Evolutionary conservation across 2,329 filamentous ascomycete species (phyloP).

Genomic region (Nothophoma quercina): DNA sequence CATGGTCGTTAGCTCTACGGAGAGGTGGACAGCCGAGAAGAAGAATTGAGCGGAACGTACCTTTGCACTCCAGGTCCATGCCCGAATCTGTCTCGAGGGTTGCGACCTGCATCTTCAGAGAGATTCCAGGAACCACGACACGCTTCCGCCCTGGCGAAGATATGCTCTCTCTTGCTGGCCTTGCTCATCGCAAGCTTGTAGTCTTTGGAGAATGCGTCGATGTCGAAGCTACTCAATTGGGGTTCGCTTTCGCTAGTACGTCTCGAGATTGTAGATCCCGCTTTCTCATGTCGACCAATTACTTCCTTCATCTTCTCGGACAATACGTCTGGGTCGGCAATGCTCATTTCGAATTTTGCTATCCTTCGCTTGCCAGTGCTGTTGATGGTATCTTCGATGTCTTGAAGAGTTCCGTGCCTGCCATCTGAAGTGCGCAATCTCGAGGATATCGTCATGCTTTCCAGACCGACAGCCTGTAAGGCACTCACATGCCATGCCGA

Average conservation of each 20-base stretch:
- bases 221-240: slow-evolving; percentile 40
- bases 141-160: slow-evolving; percentile 52
- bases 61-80: slow-evolving; percentile 47
- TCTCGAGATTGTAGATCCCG: slow-evolving; percentile 33
- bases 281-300: slow-evolving; percentile 34
- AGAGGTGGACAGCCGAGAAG: not conserved
- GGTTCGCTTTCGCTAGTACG: slow-evolving; percentile 27
- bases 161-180: slow-evolving; percentile 41
- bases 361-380: slow-evolving; percentile 81
- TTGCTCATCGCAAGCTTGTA: slow-evolving; percentile 29
- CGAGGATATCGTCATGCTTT: slow-evolving; percentile 79
- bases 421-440: slow-evolving; percentile 62
- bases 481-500: slow-evolving; percentile 85
- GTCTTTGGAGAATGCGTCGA: slow-evolving; percentile 44
- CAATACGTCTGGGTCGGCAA: slow-evolving; percentile 53
- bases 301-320: slow-evolving; percentile 29
- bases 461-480: slow-evolving; percentile 76
- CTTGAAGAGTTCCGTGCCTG: slow-evolving; percentile 63
- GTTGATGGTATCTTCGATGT: slow-evolving; percentile 73
- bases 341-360: slow-evolving; percentile 74
- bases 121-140: slow-evolving; percentile 51
- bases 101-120: slow-evolving; percentile 33
- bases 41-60: slow-evolving; percentile 29
- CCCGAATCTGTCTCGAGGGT: slow-evolving; percentile 47
- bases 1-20: not conserved